These are phyloP conservation scores for Thielaviopsis musarum DNA, from an alignment of 2,329 filamentous ascomycete species.

Conservation along the genomic window DNA sequence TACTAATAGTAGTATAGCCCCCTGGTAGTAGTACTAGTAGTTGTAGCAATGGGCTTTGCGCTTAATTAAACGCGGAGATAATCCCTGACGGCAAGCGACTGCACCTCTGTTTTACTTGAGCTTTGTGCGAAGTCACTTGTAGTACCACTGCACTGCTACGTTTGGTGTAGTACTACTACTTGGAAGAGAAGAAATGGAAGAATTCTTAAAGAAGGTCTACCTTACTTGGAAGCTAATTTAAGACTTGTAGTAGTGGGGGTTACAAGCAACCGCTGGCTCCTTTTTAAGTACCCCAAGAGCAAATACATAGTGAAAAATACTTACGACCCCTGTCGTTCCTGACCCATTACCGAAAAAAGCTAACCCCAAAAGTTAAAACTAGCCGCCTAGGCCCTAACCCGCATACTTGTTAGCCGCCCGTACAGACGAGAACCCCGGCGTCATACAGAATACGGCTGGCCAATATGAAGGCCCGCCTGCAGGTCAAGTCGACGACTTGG, in stretches of 20 bases:
- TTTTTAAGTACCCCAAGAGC: too few relatives aligned
- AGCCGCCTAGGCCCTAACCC: not conserved
- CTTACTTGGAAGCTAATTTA: too few relatives aligned
- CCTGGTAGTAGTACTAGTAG: not conserved
- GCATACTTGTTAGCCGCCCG: not conserved
- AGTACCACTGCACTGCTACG: too few relatives aligned
- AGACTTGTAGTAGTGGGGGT: too few relatives aligned
- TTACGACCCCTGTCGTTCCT: too few relatives aligned
- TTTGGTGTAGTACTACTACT: too few relatives aligned
- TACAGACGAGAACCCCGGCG: not conserved
- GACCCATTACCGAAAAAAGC: not conserved
- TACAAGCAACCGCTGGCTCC: too few relatives aligned
- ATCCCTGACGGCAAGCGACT: not conserved
- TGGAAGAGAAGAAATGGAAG: too few relatives aligned
- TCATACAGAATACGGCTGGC: not conserved
- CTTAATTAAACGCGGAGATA: not conserved
- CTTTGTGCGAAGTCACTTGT: too few relatives aligned
- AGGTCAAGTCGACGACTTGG: not conserved
- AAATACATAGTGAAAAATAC: too few relatives aligned
- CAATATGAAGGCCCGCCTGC: slow-evolving; percentile 7
- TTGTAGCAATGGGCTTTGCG: not conserved
- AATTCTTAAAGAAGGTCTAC: too few relatives aligned
- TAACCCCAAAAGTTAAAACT: not conserved
- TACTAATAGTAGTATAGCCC: not conserved
- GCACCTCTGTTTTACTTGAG: not conserved